These are phyloP conservation scores for Aspergillus proliferans DNA, from an alignment of 2,329 filamentous ascomycete genomes.

Conservation along the genomic window DNA sequence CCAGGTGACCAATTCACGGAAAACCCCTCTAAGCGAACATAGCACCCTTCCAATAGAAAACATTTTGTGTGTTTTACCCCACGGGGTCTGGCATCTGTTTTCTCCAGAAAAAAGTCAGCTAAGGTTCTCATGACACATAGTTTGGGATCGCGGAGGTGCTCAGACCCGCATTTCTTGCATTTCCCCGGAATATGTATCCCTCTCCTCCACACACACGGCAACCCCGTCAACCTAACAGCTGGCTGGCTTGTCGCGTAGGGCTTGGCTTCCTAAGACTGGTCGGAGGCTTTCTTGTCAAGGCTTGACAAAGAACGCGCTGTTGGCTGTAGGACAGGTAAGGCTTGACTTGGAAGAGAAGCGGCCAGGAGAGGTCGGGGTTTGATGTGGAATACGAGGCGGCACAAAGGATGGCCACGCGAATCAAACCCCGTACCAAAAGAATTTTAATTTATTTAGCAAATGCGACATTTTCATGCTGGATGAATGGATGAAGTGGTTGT, in stretches of 20 bases:
- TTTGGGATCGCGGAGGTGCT: neutral
- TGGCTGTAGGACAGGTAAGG: neutral
- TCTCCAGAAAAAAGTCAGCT: neutral
- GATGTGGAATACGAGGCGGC: too few species aligned
- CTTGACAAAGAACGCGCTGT: neutral
- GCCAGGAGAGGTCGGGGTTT: too few species aligned
- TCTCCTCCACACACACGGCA: neutral
- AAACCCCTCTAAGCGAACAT: neutral
- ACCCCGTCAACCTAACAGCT: neutral
- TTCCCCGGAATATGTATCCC: slow-evolving; percentile 2
- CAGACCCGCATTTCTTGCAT: neutral
- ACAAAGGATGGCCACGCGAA: too few species aligned
- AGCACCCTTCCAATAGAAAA: neutral
- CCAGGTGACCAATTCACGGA: too few species aligned
- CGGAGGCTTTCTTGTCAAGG: neutral
- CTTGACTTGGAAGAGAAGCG: neutral
- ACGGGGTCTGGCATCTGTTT: neutral
- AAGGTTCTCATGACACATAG: neutral
- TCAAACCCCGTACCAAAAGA: too few species aligned
- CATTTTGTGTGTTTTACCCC: neutral
- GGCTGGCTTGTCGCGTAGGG: neutral
- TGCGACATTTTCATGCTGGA: too few species aligned
- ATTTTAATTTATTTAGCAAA: too few species aligned
- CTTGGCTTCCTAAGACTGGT: neutral
- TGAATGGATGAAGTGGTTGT: too few species aligned